These are phyloP conservation scores for Aspergillus ochraceus DNA, from an alignment of 2,329 filamentous ascomycete species.

Conservation along the genomic window DNA sequence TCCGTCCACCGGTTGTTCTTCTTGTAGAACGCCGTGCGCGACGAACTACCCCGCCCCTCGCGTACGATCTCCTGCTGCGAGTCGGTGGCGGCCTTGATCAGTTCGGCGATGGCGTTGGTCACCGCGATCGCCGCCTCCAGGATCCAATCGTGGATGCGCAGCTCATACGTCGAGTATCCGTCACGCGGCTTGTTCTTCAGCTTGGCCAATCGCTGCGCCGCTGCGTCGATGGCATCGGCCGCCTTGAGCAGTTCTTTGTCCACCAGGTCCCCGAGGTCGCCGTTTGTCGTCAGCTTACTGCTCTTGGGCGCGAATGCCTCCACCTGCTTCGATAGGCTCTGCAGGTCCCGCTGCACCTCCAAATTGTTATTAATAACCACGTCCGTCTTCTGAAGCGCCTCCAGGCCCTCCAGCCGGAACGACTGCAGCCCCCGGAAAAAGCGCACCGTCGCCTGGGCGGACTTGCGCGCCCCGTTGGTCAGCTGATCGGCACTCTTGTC, in stretches of 20 bases:
- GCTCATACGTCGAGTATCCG: slow-evolving; percentile 91
- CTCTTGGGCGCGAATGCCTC: slow-evolving; percentile 89
- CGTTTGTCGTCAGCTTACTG: slow-evolving; percentile 73
- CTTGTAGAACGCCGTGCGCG: slow-evolving; percentile 95
- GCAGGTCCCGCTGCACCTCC: slow-evolving; percentile 90
- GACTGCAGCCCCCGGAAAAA: slow-evolving; percentile 95
- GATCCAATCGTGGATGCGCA: slow-evolving; percentile 94
- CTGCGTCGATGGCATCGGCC: slow-evolving; percentile 91
- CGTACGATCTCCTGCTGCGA: slow-evolving; percentile 97
- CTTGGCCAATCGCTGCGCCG: slow-evolving; percentile 83
- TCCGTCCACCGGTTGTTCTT: slow-evolving; percentile 99
- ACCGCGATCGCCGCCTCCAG: slow-evolving; percentile 90
- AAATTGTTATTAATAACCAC: slow-evolving; percentile 97
- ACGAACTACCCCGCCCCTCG: slow-evolving; percentile 83
- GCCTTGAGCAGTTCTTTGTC: slow-evolving; percentile 90
- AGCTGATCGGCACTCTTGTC: slow-evolving; percentile 92
- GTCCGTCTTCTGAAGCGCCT: slow-evolving; percentile 89
- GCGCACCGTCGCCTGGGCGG: slow-evolving; percentile 82
- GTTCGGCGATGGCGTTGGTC: slow-evolving; percentile 86
- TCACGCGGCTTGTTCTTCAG: slow-evolving; percentile 96
- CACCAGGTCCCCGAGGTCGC: slow-evolving; percentile 89
- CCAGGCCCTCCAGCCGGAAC: slow-evolving; percentile 87
- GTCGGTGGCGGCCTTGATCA: slow-evolving; percentile 90
- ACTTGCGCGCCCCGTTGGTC: slow-evolving; percentile 76
- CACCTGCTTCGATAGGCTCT: slow-evolving; percentile 89